Percentiles rank a stretch among this genome's conserved stretches.
Evolutionary conservation across 1,139 yeast species (phyloP).

Genomic region (Fermentozyma sake): DNA sequence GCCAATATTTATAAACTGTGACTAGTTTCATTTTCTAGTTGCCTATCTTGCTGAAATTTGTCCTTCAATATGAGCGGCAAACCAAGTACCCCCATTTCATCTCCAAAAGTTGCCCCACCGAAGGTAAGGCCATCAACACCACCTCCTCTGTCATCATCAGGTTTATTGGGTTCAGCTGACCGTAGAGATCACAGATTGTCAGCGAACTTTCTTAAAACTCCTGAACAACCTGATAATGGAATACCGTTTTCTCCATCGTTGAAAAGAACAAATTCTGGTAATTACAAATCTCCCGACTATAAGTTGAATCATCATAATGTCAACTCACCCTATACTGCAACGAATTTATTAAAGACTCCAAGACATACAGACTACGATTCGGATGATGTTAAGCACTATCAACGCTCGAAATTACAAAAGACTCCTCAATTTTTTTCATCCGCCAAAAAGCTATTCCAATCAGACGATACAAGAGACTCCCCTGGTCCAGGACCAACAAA

Average conservation of each 20-base stretch:
- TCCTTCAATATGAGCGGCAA: constrained; percentile 14
- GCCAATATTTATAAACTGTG: too few relatives aligned
- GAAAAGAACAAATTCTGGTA: constrained; percentile 31
- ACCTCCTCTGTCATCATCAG: constrained; percentile 16
- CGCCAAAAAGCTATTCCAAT: constrained; percentile 30
- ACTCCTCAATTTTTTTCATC: constrained; percentile 43
- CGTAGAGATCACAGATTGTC: constrained; percentile 18
- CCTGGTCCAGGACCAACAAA: constrained; percentile 13
- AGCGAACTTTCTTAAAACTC: constrained; percentile 26
- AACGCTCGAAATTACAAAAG: constrained; percentile 26
- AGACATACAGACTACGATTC: constrained; percentile 27
- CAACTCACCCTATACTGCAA: constrained; percentile 25
- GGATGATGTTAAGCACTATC: constrained; percentile 11
- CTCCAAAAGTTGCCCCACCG: constrained; percentile 19
- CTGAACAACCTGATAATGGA: constrained; percentile 20
- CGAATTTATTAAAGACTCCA: constrained; percentile 32
- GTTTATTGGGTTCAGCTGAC: constrained; percentile 5
- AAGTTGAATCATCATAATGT: constrained; percentile 21
- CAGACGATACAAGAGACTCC: constrained; percentile 14
- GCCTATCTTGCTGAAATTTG: neutral
- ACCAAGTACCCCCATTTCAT: constrained; percentile 34
- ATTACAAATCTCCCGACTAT: constrained; percentile 31
- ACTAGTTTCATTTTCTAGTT: neutral
- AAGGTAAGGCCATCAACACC: constrained; percentile 25
- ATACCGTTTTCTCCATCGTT: constrained; percentile 40